A percentile compares a stretch with the other conserved stretches of the same genome.
Conservation (phyloP, 306 rosid species). For the Carpinus fangiana region DNA sequence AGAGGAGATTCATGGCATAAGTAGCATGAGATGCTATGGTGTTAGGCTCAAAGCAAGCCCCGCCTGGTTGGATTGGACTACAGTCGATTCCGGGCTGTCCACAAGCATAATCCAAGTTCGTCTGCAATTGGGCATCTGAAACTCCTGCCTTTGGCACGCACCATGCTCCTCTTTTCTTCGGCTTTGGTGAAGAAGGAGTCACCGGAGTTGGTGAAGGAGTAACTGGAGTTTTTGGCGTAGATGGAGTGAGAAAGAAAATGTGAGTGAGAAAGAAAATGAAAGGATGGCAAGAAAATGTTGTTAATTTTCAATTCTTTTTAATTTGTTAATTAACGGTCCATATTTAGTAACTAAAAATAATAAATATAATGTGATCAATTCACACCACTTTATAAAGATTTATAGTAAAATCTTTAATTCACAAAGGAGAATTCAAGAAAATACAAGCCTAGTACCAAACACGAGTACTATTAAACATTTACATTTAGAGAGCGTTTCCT, state of each 20-base stretch:
- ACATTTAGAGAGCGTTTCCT: neutral
- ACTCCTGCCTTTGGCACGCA: conserved; percentile 77
- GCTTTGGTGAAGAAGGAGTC: conserved; percentile 36
- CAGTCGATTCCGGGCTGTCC: conserved; percentile 77
- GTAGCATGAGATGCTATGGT: conserved; percentile 73
- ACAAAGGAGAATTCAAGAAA: no score
- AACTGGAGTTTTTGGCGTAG: conserved; percentile 40
- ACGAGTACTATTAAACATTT: neutral
- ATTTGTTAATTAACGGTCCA: no score
- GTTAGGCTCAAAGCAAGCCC: conserved; percentile 84
- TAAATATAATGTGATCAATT: no score
- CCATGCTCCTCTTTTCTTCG: conserved; percentile 48
- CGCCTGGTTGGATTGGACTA: conserved; percentile 68
- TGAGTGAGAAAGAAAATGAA: no score
- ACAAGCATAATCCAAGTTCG: conserved; percentile 78
- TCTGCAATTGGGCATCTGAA: conserved; percentile 58
- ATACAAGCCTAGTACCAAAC: neutral
- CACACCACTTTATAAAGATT: no score
- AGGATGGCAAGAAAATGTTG: no score
- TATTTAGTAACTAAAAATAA: no score
- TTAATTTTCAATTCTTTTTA: no score
- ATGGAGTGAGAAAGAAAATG: conserved; percentile 7
- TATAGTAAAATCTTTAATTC: no score
- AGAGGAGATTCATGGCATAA: conserved; percentile 83
- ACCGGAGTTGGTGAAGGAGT: conserved; percentile 36